Evolutionary conservation across 2,329 filamentous ascomycete species (phyloP).

Genomic region (Passalora sequoiae): DNA sequence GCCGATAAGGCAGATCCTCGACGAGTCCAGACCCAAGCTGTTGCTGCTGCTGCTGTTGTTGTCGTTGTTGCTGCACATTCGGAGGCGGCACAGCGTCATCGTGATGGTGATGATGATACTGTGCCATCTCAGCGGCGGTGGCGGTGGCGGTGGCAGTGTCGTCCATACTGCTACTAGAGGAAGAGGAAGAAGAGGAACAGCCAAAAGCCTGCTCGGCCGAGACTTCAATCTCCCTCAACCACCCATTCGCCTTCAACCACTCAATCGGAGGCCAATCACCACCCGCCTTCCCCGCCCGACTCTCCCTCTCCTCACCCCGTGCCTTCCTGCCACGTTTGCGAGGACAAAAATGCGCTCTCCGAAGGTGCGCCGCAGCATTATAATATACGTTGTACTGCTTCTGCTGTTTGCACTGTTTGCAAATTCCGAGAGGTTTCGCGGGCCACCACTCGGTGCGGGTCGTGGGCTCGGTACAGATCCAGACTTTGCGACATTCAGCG

Average conservation of each 20-base stretch:
- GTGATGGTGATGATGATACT: too few relatives aligned
- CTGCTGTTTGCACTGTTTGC: constrained; percentile 70
- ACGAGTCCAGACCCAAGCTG: too few relatives aligned
- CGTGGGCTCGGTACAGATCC: constrained; percentile 58
- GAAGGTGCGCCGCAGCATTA: constrained; percentile 86
- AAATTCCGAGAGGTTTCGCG: constrained; percentile 65
- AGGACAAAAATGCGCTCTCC: constrained; percentile 80
- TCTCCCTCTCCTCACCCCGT: constrained; percentile 52
- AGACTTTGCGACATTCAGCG: constrained; percentile 53
- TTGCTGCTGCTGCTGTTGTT: too few relatives aligned
- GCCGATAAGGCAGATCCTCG: too few relatives aligned
- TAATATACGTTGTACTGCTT: constrained; percentile 91
- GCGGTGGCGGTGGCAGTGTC: background rate
- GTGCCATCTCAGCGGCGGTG: background rate
- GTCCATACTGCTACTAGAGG: background rate
- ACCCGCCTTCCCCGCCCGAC: constrained; percentile 56
- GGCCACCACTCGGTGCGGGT: constrained; percentile 30
- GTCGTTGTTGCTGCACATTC: constrained; percentile 6
- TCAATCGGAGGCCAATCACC: constrained; percentile 60
- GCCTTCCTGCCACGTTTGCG: constrained; percentile 54
- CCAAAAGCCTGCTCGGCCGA: constrained; percentile 12
- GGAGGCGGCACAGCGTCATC: background rate
- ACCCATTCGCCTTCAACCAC: constrained; percentile 49
- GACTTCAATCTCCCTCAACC: constrained; percentile 55
- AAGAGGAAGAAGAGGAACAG: too few relatives aligned